Base-by-base conservation (phyloP, 179 eudicot species). In the Gypsophila paniculata region DNA sequence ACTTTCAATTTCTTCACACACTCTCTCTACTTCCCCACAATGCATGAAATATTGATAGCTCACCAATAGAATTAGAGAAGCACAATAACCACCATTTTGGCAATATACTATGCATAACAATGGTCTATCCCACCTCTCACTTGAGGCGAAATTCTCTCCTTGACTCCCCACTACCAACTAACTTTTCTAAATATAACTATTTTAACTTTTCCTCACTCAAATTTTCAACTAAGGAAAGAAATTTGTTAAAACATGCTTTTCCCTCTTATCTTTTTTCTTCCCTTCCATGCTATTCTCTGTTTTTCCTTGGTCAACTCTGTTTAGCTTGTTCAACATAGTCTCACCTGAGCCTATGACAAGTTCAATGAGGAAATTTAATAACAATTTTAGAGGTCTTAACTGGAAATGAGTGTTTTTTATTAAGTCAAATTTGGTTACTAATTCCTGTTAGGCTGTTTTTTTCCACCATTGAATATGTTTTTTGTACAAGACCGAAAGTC, bases 131-230 rank as follows among this genome's bases (percentile, higher is more conserved):
- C 68, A 54, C 71, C 71, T 75, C 66, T 72, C 46, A 58, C 70
- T 76, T 76, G 57, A 49, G 63, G 64, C 73, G 52, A 71, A 51
- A 39, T 60, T 78, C 65, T 48, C 38, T 76, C 61, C 72, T 54
- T 71, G 70, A 58, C 61, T 72, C 77, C 79, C 81, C 59, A 64
- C 87, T 19, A 53, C 72, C 82, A 88, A 84, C 85, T 22, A 82
- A 75, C 77, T 77, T 77, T 55, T 53, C 72, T 70, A 57, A 76
- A 69, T 55, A 67, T 39, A 14, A 39, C 54, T 71, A 59, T 11
- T n/a, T 29, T 34, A 29, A 36, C 21, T 38, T 54, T 18, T 66
- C 32, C 23, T 44, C 55, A 46, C 54, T 66, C 34, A 14, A 26
- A 51, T 52, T 55, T 72, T 72, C 62, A 51, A 51, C 23, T 25